Conservation (phyloP, 2,329 filamentous ascomycete genomes). For the Pseudocercospora crystallina region DNA sequence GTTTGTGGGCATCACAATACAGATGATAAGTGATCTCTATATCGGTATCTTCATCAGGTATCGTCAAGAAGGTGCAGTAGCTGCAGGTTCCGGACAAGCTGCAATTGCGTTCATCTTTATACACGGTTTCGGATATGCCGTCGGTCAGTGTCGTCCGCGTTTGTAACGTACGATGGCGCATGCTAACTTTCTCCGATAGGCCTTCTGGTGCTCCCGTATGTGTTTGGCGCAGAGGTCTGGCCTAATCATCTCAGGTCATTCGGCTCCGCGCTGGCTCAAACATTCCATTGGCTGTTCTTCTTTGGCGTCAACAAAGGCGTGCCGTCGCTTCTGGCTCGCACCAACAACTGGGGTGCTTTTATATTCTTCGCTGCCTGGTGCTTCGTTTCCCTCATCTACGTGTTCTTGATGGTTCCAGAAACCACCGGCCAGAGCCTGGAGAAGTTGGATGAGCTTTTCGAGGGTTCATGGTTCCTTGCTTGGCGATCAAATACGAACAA, state of each 20-base stretch:
- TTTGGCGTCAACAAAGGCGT: constrained; percentile 40
- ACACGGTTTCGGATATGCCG: constrained; percentile 47
- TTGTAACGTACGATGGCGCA: background rate
- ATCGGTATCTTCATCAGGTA: constrained; percentile 44
- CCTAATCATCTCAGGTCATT: constrained; percentile 49
- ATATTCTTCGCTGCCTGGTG: constrained; percentile 46
- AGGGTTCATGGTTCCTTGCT: constrained; percentile 6
- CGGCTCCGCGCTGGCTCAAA: constrained; percentile 41
- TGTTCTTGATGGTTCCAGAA: constrained; percentile 44
- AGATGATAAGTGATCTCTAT: constrained; percentile 46
- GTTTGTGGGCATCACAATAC: constrained; percentile 39
- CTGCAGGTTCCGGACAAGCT: constrained; percentile 35
- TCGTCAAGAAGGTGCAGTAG: constrained; percentile 27
- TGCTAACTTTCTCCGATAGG: constrained; percentile 30
- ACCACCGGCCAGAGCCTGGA: constrained; percentile 41
- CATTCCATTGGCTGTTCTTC: constrained; percentile 47
- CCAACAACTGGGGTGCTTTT: constrained; percentile 45
- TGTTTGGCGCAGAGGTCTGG: constrained; percentile 49
- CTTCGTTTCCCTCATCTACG: constrained; percentile 39
- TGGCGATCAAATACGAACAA: background rate
- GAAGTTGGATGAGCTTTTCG: constrained; percentile 25
- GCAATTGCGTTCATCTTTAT: constrained; percentile 49
- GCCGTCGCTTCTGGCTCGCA: constrained; percentile 40
- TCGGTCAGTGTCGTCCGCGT: background rate
- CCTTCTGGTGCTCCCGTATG: constrained; percentile 45